Conservation (phyloP, 208 protist species). For the Acanthamoeba divionensis region DNA sequence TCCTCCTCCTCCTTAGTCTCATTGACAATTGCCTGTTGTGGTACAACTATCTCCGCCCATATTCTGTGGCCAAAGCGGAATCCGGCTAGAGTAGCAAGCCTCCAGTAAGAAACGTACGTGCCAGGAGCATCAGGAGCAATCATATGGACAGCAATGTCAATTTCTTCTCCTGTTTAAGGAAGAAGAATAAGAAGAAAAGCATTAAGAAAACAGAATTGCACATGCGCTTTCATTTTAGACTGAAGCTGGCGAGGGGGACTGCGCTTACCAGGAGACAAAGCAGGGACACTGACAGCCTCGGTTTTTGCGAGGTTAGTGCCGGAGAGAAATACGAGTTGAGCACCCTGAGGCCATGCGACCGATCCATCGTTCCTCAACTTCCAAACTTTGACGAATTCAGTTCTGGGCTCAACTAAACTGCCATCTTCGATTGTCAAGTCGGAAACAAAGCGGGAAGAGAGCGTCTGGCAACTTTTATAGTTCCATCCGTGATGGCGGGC, state of each 20-base stretch:
- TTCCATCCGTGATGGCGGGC: background rate
- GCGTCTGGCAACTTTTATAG: background rate
- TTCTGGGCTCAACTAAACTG: conserved; percentile 17
- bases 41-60: background rate
- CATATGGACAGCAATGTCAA: background rate
- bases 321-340: conserved; percentile 7
- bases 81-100: background rate
- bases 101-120: background rate
- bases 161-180: conserved; percentile 8
- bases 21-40: background rate
- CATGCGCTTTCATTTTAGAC: too few species aligned
- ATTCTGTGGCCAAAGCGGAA: background rate
- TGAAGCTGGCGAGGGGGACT: too few species aligned
- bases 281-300: background rate
- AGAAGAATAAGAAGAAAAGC: too few species aligned
- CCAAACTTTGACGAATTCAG: conserved; percentile 63
- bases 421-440: conserved; percentile 59
- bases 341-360: conserved; percentile 38
- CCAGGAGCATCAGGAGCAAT: background rate
- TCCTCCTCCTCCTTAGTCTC: background rate
- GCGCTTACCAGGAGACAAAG: background rate
- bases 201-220: too few species aligned
- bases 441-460: conserved; percentile 49
- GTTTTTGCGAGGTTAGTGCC: background rate
- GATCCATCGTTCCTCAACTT: conserved; percentile 55